Percentiles rank a stretch among this genome's conserved stretches.
These are phyloP conservation scores for Fusarium albosuccineum DNA, from an alignment of 2,329 filamentous ascomycete genomes.

Conservation along the genomic window DNA sequence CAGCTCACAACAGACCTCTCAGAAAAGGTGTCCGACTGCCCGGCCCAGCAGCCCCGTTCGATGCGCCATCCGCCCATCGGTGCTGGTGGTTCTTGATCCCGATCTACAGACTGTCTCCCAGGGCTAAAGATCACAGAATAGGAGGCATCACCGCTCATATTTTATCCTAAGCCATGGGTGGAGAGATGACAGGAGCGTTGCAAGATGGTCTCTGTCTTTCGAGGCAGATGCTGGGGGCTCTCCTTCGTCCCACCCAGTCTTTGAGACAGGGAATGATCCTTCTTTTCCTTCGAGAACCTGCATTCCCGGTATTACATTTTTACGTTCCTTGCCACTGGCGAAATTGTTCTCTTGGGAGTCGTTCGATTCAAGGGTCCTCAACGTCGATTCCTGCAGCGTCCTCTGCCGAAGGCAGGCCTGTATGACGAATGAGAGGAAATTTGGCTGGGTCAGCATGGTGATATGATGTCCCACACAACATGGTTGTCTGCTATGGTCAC, in stretches of 20 bases:
- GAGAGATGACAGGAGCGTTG: slow-evolving; percentile 4
- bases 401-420: neutral
- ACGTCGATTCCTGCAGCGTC: neutral
- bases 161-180: neutral
- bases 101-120: neutral
- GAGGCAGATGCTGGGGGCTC: slow-evolving; percentile 11
- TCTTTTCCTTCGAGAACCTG: slow-evolving; percentile 38
- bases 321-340: neutral
- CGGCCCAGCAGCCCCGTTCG: neutral
- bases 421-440: neutral
- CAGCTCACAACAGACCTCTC: slow-evolving; percentile 10
- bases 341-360: neutral
- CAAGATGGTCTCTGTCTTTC: slow-evolving; percentile 1
- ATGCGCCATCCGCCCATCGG: neutral
- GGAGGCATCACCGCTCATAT: neutral
- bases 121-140: neutral
- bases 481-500: neutral
- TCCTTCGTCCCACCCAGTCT: slow-evolving; percentile 20
- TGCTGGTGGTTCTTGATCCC: neutral
- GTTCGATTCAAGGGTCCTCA: slow-evolving; percentile 3
- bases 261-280: slow-evolving; percentile 23
- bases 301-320: slow-evolving; percentile 15
- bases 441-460: slow-evolving; percentile 1
- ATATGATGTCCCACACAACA: neutral
- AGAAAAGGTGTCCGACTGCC: slow-evolving; percentile 13